Evolutionary conservation across 768 basidiomycete species (phyloP).

Genomic region (Hericium coralloides): DNA sequence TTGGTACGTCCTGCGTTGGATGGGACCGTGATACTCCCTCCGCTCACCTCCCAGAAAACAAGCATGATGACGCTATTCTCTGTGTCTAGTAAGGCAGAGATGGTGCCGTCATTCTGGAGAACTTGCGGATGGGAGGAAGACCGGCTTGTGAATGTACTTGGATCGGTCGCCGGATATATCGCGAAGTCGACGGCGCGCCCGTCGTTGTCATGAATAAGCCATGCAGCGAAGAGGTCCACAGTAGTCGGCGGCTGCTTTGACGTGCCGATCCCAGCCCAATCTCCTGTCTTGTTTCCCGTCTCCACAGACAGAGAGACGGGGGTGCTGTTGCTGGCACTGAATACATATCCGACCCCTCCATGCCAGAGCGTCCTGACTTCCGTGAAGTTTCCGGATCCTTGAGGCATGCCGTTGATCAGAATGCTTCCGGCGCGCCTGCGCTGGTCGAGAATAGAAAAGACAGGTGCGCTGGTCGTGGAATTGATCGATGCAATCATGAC

Average conservation of each 20-base stretch:
- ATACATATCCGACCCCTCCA: conserved; percentile 50
- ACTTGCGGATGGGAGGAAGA: conserved; percentile 6
- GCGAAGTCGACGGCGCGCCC: conserved; percentile 33
- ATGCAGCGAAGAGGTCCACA: conserved; percentile 58
- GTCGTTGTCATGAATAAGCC: conserved; percentile 37
- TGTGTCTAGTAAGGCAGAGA: conserved; percentile 44
- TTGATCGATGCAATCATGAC: conserved; percentile 49
- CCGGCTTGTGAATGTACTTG: conserved; percentile 30
- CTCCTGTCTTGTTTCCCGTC: conserved; percentile 41
- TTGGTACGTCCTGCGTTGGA: conserved; percentile 7
- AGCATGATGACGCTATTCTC: conserved; percentile 32
- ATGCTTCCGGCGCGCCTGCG: conserved; percentile 35
- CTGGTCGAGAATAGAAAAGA: conserved; percentile 64
- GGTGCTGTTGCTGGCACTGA: conserved; percentile 25
- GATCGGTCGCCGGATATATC: conserved; percentile 39
- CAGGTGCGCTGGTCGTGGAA: conserved; percentile 33
- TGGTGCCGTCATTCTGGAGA: conserved; percentile 39
- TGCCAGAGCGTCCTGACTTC: conserved; percentile 48
- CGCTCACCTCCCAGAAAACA: conserved; percentile 46
- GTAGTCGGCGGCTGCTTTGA: conserved; percentile 41
- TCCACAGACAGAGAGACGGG: conserved; percentile 27
- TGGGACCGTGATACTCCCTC: conserved; percentile 33
- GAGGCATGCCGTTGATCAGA: conserved; percentile 26
- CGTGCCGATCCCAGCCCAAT: conserved; percentile 48
- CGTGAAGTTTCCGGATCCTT: conserved; percentile 10